Evolutionary conservation across 371 early-diverging fungal genomes (phyloP), one percentile per base, ranked within the genome.

Genomic region (Zancudomyces culisetae): DNA sequence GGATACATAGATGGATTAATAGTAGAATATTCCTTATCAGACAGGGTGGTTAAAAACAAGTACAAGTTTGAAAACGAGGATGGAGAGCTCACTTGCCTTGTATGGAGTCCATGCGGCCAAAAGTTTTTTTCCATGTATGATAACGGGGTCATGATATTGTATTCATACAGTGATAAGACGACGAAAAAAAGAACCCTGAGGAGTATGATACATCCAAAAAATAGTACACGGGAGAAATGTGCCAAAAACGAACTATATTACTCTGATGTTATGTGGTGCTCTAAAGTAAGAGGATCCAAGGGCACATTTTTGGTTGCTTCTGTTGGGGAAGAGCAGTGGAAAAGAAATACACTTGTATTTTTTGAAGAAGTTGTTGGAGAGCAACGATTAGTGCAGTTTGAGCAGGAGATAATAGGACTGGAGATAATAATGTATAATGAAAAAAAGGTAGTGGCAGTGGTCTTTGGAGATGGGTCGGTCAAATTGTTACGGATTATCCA

Each of bases 71-170:
- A 62, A n/a, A 56, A 51, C 12, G 18, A 55, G 21, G 55, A 20
- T 3, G 41, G n/a, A 12, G 13, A 27, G 35, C 23, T 66, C 28
- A 39, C 52, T 8, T 21, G 49, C 39, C 58, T 65, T 13, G 46
- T 48, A 8, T 66, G 67, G 67, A 56, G 58, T 45, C 61, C 67
- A 1, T 21, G 30, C 3, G 65, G 64, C 2, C 49, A 57, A 4
- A 40, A 26, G 26, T 22, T 64, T 19, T 64, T 43, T 6, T 27
- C 56, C 0, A 19, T 53, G 4, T 66, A 54, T 19, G 48, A 48
- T 27, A 59, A 56, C 45, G 66, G 66, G 42, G 54, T 56, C 8
- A n/a, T 49, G 23, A 23, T 28, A 18, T 15, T 29, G 12, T 49
- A 35, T 20, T 49, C 50, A 10, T 3, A 18, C 20, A 19, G 22